These are phyloP conservation scores for Deuterostichococcus epilithicus DNA, from an alignment of 139 green algal genomes.

Conservation along the genomic window DNA sequence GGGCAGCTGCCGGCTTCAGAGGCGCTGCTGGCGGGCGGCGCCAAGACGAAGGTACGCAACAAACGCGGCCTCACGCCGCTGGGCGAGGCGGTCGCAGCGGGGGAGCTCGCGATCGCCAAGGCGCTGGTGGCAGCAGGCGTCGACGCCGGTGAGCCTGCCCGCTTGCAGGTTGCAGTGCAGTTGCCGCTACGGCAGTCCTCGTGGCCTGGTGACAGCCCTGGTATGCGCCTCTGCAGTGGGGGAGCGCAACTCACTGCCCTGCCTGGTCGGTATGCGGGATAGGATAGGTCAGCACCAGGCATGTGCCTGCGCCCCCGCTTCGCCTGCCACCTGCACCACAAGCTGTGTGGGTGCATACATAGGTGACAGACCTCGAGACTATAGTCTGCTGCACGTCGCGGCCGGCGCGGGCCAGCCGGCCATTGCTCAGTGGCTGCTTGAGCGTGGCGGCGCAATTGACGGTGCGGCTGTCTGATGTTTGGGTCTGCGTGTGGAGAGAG, in stretches of 20 bases:
- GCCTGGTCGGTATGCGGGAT: no score
- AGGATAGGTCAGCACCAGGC: no score
- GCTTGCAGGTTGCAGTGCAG: background rate
- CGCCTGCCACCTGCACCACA: no score
- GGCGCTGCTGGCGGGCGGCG: conserved; percentile 35
- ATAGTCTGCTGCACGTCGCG: conserved; percentile 52
- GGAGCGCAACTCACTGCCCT: no score
- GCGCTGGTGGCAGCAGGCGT: conserved; percentile 8
- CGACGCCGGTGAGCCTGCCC: background rate
- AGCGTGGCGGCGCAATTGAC: conserved; percentile 4
- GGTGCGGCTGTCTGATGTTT: conserved; percentile 15
- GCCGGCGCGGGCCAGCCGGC: conserved; percentile 32
- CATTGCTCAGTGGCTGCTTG: conserved; percentile 35
- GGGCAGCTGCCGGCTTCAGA: conserved; percentile 20
- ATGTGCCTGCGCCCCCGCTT: no score
- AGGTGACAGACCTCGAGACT: conserved; percentile 24
- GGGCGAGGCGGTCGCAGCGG: conserved; percentile 47
- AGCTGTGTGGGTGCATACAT: background rate
- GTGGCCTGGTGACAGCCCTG: no score
- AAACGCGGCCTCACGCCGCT: conserved; percentile 56
- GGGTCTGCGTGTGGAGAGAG: no score
- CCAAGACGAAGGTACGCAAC: conserved; percentile 40
- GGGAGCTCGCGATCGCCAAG: conserved; percentile 16
- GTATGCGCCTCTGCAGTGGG: no score
- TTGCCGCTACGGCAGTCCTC: conserved; percentile 15